These are phyloP conservation scores for Globisporangium alternatum DNA, from an alignment of 352 stramenopile species.

Conservation along the genomic window DNA sequence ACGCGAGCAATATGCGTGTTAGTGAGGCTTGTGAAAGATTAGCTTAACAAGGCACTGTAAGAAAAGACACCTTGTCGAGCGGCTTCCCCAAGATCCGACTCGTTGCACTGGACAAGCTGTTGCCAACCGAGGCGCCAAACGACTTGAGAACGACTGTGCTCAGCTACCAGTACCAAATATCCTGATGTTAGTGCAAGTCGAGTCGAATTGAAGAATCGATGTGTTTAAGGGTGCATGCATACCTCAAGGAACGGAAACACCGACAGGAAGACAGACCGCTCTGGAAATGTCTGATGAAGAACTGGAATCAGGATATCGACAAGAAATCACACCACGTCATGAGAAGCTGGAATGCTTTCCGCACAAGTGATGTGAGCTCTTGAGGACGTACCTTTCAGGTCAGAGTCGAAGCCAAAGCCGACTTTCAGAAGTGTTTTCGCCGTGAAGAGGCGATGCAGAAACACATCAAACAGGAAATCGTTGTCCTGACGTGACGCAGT, in stretches of 20 bases:
- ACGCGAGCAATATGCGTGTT: background rate
- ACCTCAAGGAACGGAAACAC: slow-evolving; percentile 51
- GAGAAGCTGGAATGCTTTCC: background rate
- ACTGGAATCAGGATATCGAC: slow-evolving; percentile 25
- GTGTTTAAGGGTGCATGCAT: background rate
- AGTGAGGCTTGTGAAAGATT: background rate
- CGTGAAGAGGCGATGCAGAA: slow-evolving; percentile 35
- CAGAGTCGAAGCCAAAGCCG: slow-evolving; percentile 68
- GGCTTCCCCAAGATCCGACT: slow-evolving; percentile 46
- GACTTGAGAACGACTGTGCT: slow-evolving; percentile 26
- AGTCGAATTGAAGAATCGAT: background rate
- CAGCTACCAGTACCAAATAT: slow-evolving; percentile 21
- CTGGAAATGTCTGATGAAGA: slow-evolving; percentile 62
- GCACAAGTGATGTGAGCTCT: no score
- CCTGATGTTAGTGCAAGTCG: background rate
- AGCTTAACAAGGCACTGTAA: no score
- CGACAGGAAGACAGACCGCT: slow-evolving; percentile 34
- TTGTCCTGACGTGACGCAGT: slow-evolving; percentile 24
- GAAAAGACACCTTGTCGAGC: slow-evolving; percentile 50
- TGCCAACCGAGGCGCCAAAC: slow-evolving; percentile 29
- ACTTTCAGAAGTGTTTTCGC: slow-evolving; percentile 40
- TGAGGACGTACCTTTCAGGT: slow-evolving; percentile 50
- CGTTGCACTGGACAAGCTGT: slow-evolving; percentile 44
- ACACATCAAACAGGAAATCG: slow-evolving; percentile 42
- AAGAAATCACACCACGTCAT: background rate